Conservation (phyloP, 345 rosid species). For the Eucalyptus cloeziana region DNA sequence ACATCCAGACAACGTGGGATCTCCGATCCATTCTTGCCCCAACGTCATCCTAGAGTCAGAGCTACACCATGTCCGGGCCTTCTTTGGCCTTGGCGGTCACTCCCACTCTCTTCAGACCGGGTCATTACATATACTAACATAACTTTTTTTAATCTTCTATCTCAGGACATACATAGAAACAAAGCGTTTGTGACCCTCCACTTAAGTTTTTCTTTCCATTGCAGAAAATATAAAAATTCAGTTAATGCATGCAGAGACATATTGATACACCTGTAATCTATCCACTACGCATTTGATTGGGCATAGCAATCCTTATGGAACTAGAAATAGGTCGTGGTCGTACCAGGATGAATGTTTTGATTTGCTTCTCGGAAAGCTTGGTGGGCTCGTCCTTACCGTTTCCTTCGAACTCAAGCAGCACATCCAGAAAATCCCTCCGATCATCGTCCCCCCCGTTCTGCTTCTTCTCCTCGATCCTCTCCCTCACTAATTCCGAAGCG, state of each 20-base stretch:
- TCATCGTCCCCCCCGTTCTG: not conserved
- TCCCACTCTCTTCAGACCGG: fast-evolving
- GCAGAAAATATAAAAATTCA: not conserved
- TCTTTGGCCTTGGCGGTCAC: no score
- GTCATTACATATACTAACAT: no score
- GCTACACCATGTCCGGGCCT: no score
- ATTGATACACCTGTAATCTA: not conserved
- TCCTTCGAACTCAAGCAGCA: conserved; percentile 37
- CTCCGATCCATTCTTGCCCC: no score
- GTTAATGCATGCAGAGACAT: not conserved
- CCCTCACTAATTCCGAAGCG: conserved; percentile 21
- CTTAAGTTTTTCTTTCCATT: not conserved
- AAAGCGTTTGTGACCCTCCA: not conserved
- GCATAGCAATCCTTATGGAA: not conserved
- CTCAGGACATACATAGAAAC: not conserved
- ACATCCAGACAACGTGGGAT: no score
- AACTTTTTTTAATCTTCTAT: no score
- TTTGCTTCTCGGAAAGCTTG: conserved; percentile 9
- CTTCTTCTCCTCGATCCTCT: conserved; percentile 10
- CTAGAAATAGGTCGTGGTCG: not conserved
- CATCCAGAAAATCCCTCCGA: conserved; percentile 30
- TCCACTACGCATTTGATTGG: not conserved
- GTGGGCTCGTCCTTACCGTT: conserved; percentile 31
- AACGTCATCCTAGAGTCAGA: no score
- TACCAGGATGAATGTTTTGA: conserved; percentile 35